A percentile compares a stretch with the other conserved stretches of the same genome.
Conservation (phyloP, 306 rosid species). For the Cucurbita moschata region DNA sequence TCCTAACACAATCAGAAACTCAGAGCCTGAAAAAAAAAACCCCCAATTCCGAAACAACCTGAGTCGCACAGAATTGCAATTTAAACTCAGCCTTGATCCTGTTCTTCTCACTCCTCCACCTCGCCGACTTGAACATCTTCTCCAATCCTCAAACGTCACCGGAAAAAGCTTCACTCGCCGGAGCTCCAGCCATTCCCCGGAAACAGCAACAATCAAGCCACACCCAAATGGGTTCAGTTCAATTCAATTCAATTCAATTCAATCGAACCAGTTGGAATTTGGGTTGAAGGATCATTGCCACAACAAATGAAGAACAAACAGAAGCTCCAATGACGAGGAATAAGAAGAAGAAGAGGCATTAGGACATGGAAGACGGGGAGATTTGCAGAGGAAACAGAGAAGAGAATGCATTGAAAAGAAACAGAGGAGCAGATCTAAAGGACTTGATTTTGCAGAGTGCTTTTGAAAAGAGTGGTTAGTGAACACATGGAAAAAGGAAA, state of each 20-base stretch:
- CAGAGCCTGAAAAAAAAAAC: background rate
- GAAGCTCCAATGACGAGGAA: background rate
- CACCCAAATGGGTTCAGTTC: background rate
- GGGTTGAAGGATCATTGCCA: background rate
- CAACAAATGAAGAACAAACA: background rate
- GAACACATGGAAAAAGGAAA: background rate
- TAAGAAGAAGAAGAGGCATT: background rate
- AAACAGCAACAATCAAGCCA: background rate
- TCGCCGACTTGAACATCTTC: constrained; percentile 74
- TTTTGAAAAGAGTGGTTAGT: constrained; percentile 4
- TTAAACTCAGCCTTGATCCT: constrained; percentile 65
- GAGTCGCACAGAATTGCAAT: constrained; percentile 68
- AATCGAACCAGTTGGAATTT: background rate
- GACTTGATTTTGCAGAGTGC: background rate
- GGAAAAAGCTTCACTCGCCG: constrained; percentile 2
- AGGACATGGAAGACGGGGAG: background rate
- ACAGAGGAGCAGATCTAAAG: constrained; percentile 3
- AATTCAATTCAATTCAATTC: background rate
- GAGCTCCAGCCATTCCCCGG: background rate
- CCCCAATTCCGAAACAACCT: constrained; percentile 20
- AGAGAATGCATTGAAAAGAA: background rate
- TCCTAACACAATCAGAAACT: background rate
- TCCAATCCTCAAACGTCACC: constrained; percentile 5
- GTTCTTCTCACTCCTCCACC: constrained; percentile 85
- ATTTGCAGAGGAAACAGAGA: background rate